Base-by-base conservation (phyloP, 148 eudicot genomes). In the Amaranthus hypochondriacus region DNA sequence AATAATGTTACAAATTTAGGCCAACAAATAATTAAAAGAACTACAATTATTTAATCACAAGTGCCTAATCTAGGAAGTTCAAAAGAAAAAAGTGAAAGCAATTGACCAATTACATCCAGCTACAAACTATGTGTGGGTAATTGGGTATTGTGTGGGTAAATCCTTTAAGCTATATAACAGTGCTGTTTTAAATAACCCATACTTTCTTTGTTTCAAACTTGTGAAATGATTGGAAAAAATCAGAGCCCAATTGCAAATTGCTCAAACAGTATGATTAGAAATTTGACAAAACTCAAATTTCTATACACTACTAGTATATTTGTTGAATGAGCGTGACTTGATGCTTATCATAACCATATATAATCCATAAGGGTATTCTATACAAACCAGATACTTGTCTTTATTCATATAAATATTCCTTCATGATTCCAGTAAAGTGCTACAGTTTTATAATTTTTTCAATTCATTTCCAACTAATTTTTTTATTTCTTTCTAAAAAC, bases 321-420 rank as follows among this genome's bases (percentile, higher is more conserved):
- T 74, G 75, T 58, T 66, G 44, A 57, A 79, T 63, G 78, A 79
- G 75, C 15, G 78, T 79, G 82, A 79, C 82, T 75, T 79, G 82
- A 75, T 62, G 78, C 78, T 70, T 74, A 79, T 79, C 78, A 69
- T 56, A 55, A 79, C 71, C 62, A 70, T 10, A 67, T 56, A 61
- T 75, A 70, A 74, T 28, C 39, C 39, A 28, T 28, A 28, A 28
- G 75, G 75, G 39, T 28, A 28, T 28, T 28, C 39, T 28, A 62
- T 56, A 75, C 74, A 75, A 71, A 71, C 56, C 78, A 70, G 67
- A 56, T n/a, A 42, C 74, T 79, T 79, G 82, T 79, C 82, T 69
- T 70, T 67, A 79, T 69, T 56, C 60, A 74, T 55, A 69, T 69
- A 56, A 56, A 75, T 74, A 56, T 74, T 73, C 75, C 63, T 61